Evolutionary conservation across 345 rosid genomes (phyloP), one percentile per base, ranked within the genome.

Genomic region (Pistacia atlantica): DNA sequence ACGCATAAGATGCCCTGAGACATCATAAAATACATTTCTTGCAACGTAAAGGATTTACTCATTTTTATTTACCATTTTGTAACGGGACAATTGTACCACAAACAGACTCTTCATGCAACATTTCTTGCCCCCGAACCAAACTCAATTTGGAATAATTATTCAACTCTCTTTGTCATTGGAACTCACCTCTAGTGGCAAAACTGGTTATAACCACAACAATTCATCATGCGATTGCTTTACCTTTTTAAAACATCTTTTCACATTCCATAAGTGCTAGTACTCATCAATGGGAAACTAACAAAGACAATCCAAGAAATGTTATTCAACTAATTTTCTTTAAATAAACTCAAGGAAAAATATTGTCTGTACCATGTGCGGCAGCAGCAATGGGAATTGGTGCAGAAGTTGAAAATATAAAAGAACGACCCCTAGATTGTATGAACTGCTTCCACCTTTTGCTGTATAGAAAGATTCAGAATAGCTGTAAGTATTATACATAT

Each of bases 371-470:
- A 76, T 90, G 90, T 8, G 97, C 95, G 68, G 99, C 97, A 75
- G 97, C 97, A 78, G 86, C 92, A 81, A 90, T 77, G 3, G 98
- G 99, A 71, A 95, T 81, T 45, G 97, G 92, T 59, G 88, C 52
- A 54, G 97, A 84, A 61, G 99, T 92, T 71, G 99, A 95, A 81
- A 92, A 95, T 85, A 95, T 93, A 80, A 93, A 93, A 46, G 98
- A 89, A 2, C 97, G 97, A 38, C 98, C 99, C 84, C 93, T 88
- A 2, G 97, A 95, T 20, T 86, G 93, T 77, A 95, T 86, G 82
- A 95, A 89, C 81, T 92, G 90, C 90, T 93, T 95, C 98, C 92
- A 93, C 31, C 76, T 93, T 88, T 90, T 87, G 84, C 97, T 93
- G 94, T 69, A 84, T 75, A 82, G 9, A 52, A 5, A 37, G 55